Percentiles rank a stretch among this genome's conserved stretches.
Evolutionary conservation across 331 rosid species (phyloP).

Genomic region (Phaseolus coccineus): DNA sequence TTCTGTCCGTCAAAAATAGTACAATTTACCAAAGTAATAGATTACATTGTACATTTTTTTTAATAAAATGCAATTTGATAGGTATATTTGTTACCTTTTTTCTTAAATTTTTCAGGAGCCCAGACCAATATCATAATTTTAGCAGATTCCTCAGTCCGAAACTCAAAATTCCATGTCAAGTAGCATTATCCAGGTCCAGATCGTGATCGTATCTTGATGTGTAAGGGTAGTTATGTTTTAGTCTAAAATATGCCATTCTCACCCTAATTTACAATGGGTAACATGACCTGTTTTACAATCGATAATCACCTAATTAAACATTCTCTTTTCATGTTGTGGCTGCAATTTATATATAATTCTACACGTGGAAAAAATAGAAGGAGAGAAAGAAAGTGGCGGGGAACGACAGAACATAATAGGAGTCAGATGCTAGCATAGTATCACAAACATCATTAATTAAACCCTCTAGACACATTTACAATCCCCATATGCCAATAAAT

Average conservation of each 20-base stretch:
- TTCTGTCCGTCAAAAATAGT: background rate
- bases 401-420: background rate
- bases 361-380: background rate
- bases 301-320: background rate
- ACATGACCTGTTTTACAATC: background rate
- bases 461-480: too few relatives aligned
- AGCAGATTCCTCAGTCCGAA: constrained; percentile 6
- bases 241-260: background rate
- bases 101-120: background rate
- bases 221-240: background rate
- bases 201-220: constrained; percentile 9
- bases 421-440: background rate
- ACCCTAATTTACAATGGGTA: constrained; percentile 1
- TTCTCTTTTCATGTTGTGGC: background rate
- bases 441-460: too few relatives aligned
- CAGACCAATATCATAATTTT: constrained; percentile 19
- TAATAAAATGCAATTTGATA: constrained; percentile 24
- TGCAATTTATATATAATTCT: background rate
- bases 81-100: background rate
- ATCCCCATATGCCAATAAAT: background rate
- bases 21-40: background rate
- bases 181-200: constrained; percentile 4
- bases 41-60: background rate
- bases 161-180: background rate
- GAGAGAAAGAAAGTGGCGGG: constrained; percentile 1